Base-by-base conservation (phyloP, 1,284 basidiomycete genomes). In the Veloboletus limbatus region DNA sequence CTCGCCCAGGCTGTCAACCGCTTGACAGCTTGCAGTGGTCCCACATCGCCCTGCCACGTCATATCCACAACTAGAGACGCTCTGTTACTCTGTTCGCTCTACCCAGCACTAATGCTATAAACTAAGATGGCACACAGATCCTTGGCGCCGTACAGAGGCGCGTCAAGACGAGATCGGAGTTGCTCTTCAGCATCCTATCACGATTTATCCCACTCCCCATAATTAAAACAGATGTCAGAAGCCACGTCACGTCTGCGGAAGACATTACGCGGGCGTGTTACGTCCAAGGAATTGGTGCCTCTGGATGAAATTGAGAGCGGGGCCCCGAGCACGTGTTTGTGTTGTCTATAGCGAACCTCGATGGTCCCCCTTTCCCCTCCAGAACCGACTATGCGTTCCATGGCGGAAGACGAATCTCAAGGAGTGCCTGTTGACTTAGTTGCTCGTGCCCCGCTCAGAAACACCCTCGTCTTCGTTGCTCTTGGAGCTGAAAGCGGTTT, bases 401-500 rank as follows among this genome's bases (percentile, higher is more conserved):
- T 98, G 48, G 94, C 93, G 1, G 57, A 68, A 5, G 81, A 87
- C 40, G 95, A 97, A 60, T 74, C 76, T 92, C 20, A 65, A 75
- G 1, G 58, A 68, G 4, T 66, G 70, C 17, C 73, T 92, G 16
- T 66, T 74, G 13, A 50, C 63, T 1, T 62, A 83, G 25, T 72
- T 90, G 5, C 78, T 97, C 45, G 74, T 93, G 1, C 90, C 90
- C 0, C 70, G 80, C 0, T 85, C 88, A 0, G 58, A 75, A 7
- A 87, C 89, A 0, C 68, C 75, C 0, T 64, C 78, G 2, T 70
- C 92, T 6, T 88, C 88, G 3, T 89, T 90, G 1, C 74, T 98
- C 45, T 70, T 99, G 47, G 96, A 98, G 56, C 71, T 99, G 26
- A 95, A 96, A 57, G 82, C 92, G 96, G 96, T 0, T 84, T 85